Percentiles rank a stretch among this genome's conserved stretches.
phyloP scores from a whole-genome alignment of 768 basidiomycete species.

The Tulasnella sp. region DNA sequence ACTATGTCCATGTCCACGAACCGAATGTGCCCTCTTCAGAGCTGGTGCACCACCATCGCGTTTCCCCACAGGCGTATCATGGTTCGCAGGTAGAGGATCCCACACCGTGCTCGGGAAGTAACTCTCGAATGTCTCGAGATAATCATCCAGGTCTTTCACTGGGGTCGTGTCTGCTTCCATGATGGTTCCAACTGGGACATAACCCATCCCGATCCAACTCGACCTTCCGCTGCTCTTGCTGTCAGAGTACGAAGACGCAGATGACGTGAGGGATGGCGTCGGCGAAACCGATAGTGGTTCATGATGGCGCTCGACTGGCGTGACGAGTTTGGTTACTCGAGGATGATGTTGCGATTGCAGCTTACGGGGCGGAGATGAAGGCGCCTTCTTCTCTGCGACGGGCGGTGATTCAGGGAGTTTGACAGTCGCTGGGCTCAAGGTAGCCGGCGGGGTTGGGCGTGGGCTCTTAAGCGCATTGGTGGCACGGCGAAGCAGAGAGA shows the following conservation, averaged over 20 bases:
- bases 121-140: constrained; percentile 11
- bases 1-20: too few relatives aligned
- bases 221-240: not conserved
- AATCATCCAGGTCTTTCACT: constrained; percentile 13
- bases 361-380: too few relatives aligned
- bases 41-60: too few relatives aligned
- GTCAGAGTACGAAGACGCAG: not conserved
- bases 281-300: not conserved
- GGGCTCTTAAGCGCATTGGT: not conserved
- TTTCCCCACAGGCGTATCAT: too few relatives aligned
- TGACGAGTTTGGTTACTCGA: not conserved
- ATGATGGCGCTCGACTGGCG: not conserved
- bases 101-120: constrained; percentile 13
- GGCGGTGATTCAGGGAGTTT: too few relatives aligned
- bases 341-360: not conserved
- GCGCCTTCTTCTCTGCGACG: too few relatives aligned
- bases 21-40: too few relatives aligned
- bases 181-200: constrained; percentile 10
- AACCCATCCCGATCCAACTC: not conserved
- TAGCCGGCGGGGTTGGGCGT: not conserved
- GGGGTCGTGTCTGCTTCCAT: not conserved
- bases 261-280: constrained; percentile 9
- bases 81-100: not conserved
- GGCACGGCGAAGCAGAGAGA: not conserved
- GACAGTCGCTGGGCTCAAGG: too few relatives aligned